phyloP scores from a whole-genome alignment of 2,329 filamentous ascomycete species.

The Chrysoporthe cubensis region DNA sequence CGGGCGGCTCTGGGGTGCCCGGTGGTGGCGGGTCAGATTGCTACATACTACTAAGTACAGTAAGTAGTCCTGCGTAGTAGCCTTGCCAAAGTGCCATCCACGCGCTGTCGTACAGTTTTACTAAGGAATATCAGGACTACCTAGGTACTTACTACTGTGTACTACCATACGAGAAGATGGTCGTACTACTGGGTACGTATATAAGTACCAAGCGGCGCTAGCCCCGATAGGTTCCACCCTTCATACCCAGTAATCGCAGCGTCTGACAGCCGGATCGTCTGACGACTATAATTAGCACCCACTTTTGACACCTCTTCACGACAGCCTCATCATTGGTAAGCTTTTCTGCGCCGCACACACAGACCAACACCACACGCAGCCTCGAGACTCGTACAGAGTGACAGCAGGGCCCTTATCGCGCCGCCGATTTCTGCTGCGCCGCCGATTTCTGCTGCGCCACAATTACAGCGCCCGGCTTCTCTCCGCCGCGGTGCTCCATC shows the following conservation, averaged over 20 bases:
- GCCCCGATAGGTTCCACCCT: not conserved
- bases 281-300: conserved; percentile 2
- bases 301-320: not conserved
- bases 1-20: not conserved
- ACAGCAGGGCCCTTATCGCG: no score
- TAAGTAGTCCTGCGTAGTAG: no score
- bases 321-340: not conserved
- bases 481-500: no score
- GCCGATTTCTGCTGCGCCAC: no score
- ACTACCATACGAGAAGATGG: no score
- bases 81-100: not conserved
- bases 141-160: not conserved
- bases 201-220: not conserved
- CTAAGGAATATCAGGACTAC: not conserved
- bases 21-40: not conserved
- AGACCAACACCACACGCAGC: not conserved
- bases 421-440: no score
- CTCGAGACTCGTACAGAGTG: not conserved
- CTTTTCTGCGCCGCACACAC: not conserved
- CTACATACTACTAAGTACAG: not conserved
- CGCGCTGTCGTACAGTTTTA: not conserved
- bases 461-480: no score
- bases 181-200: no score
- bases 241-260: not conserved
- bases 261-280: not conserved